Base-by-base conservation (phyloP, 129 eudicot genomes). In the Chrysanthemum lavandulifolium region DNA sequence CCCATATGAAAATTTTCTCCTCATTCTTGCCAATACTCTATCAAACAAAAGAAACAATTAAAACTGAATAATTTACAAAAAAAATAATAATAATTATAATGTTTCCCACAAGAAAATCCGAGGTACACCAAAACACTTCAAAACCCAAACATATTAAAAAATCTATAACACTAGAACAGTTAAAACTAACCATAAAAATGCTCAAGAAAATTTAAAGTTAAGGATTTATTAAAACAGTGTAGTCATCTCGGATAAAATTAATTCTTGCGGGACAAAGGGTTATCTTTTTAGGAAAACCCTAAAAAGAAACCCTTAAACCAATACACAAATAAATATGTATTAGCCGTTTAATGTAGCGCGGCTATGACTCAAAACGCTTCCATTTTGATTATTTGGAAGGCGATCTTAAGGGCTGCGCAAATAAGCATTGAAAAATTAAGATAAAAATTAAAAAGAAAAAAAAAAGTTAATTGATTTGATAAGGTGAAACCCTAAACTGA, bases 301-400 rank as follows among this genome's bases (percentile, higher is more conserved):
- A 65, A 12, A 18, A 75, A 84, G 76, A 83, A 78, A 51, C 80
- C 82, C 79, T 12, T 6, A 71, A 62, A 61, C 13, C n/a, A 19
- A 74, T 65, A 65, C 74, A 82, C 43, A 70, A 13, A 57, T 43
- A 60, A 25, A 55, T 64, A 55, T 19, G 67, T 25, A 49, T 47
- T 40, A 14, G 50, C 29, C 19, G 18, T 57, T 91, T 80, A 25
- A 85, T 88, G 4, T 87, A 72, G 97, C 91, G 97, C 86, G 55
- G 97, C 97, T 83, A 91, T 91, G 97, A 91, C 97, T 91, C 97
- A 80, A 91, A 91, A 86, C 95, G 97, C 95, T 91, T 88, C 95
- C 97, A 88, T 88, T 66, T 79, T 5, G 59, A 27, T n/a, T 47
- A n/a, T 53, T 33, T 74, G 91, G 88, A 90, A 90, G 93, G 93